Conservation (phyloP, 345 rosid species). For the Anacardium occidentale region DNA sequence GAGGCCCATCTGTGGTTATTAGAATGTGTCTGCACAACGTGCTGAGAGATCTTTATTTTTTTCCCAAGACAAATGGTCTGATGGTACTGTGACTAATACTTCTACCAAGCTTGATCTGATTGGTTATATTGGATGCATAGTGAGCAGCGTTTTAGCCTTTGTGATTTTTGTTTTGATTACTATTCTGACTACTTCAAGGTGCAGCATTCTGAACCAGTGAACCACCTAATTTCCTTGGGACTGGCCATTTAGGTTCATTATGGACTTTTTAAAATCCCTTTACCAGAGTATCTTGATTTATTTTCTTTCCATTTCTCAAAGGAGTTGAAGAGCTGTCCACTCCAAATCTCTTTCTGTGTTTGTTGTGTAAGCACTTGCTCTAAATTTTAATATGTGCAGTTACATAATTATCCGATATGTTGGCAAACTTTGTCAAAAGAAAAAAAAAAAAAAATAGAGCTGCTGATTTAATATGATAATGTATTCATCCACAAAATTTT, state of each 20-base stretch:
- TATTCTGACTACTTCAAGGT: neutral
- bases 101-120: neutral
- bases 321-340: neutral
- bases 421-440: too few relatives aligned
- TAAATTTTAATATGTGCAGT: neutral
- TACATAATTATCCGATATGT: neutral
- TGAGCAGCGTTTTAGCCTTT: neutral
- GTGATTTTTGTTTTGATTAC: neutral
- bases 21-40: neutral
- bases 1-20: neutral
- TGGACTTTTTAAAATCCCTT: neutral
- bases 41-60: neutral
- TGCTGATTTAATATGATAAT: neutral
- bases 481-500: neutral
- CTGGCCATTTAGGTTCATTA: neutral
- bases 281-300: neutral
- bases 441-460: neutral
- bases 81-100: neutral
- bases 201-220: neutral
- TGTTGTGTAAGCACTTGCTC: neutral
- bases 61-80: neutral
- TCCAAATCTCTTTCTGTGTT: neutral
- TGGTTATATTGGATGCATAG: neutral
- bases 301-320: neutral
- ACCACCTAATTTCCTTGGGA: neutral